These are phyloP conservation scores for Tulasnella sp. DNA, from an alignment of 768 basidiomycete species.

Conservation along the genomic window DNA sequence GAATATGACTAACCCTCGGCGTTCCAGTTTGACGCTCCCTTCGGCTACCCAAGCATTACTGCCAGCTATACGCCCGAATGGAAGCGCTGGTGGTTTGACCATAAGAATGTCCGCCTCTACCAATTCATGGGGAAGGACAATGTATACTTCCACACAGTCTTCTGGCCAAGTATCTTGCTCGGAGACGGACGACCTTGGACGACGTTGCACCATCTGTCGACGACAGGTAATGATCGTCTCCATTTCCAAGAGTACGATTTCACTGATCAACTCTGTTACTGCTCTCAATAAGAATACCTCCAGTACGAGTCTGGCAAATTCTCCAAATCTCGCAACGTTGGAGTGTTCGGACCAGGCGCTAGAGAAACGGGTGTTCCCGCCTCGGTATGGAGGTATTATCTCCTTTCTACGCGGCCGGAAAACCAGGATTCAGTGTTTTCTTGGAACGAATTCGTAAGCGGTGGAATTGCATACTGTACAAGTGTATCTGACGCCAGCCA, in stretches of 20 bases:
- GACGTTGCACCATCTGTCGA: slow-evolving; percentile 88
- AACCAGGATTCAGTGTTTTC: slow-evolving; percentile 95
- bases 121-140: slow-evolving; percentile 99
- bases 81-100: slow-evolving; percentile 97
- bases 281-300: slow-evolving; percentile 70
- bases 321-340: slow-evolving; percentile 95
- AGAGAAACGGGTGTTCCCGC: slow-evolving; percentile 91
- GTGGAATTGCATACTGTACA: background rate
- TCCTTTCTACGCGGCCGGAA: slow-evolving; percentile 90
- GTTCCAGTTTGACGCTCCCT: slow-evolving; percentile 88
- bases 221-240: slow-evolving; percentile 69
- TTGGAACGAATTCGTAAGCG: slow-evolving; percentile 87
- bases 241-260: background rate
- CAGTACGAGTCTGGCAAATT: slow-evolving; percentile 99
- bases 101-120: slow-evolving; percentile 84
- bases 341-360: slow-evolving; percentile 94
- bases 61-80: slow-evolving; percentile 93
- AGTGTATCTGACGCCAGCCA: background rate
- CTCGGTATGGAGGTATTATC: slow-evolving; percentile 96
- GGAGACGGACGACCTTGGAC: slow-evolving; percentile 94
- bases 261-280: background rate
- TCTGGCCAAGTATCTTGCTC: slow-evolving; percentile 87
- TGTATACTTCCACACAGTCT: slow-evolving; percentile 97
- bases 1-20: background rate
- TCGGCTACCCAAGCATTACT: slow-evolving; percentile 97